Conservation (phyloP, 768 basidiomycete genomes). For the Lactarius quietus region DNA sequence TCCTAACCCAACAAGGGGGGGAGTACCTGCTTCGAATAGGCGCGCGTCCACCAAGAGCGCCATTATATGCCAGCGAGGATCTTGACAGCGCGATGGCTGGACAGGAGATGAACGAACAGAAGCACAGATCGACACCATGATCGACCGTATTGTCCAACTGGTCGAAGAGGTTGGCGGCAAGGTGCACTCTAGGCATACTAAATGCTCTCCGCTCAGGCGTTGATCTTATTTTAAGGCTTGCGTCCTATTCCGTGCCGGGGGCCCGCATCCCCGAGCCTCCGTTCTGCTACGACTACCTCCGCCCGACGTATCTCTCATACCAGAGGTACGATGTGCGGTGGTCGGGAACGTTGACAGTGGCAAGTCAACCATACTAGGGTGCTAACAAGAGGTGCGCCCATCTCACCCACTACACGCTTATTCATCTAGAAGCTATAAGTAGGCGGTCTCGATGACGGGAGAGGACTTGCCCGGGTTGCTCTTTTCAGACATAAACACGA, state of each 20-base stretch:
- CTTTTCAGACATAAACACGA: slow-evolving; percentile 98
- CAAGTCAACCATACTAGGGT: slow-evolving; percentile 95
- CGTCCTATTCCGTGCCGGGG: slow-evolving; percentile 46
- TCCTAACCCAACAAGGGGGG: slow-evolving; percentile 65
- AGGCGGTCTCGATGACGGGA: slow-evolving; percentile 79
- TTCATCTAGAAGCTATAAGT: slow-evolving; percentile 18
- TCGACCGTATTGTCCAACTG: slow-evolving; percentile 41
- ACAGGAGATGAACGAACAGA: slow-evolving; percentile 47
- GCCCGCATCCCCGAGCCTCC: slow-evolving; percentile 51
- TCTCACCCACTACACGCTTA: slow-evolving; percentile 23
- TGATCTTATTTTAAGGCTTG: slow-evolving; percentile 44
- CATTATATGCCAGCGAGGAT: slow-evolving; percentile 52
- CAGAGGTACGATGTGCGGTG: slow-evolving; percentile 93
- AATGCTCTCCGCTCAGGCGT: not conserved
- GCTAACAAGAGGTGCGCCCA: slow-evolving; percentile 74
- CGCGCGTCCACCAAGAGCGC: slow-evolving; percentile 53
- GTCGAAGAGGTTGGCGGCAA: slow-evolving; percentile 81
- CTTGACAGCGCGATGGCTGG: slow-evolving; percentile 50
- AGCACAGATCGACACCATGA: slow-evolving; percentile 50
- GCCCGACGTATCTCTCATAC: slow-evolving; percentile 68
- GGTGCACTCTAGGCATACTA: slow-evolving; percentile 37
- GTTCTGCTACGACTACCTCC: slow-evolving; percentile 73
- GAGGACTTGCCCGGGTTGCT: slow-evolving; percentile 78
- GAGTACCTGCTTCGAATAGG: slow-evolving; percentile 78
- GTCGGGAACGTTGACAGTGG: slow-evolving; percentile 95